Conservation (phyloP, 2,329 filamentous ascomycete genomes). For the Escovopsis sp. region DNA sequence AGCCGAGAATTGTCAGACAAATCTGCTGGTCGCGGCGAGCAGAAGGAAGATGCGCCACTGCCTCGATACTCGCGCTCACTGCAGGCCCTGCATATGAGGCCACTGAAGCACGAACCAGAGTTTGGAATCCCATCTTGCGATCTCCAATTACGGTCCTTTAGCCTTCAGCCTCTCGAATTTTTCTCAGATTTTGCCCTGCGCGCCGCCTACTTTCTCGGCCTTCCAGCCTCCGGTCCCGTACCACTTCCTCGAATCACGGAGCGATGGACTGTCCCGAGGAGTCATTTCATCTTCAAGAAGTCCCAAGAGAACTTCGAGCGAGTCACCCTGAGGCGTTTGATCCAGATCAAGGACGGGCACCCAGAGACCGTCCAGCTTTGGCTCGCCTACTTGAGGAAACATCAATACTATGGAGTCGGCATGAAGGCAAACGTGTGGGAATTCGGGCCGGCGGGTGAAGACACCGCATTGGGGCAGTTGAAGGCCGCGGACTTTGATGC, state of each 20-base stretch:
- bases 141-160: slow-evolving; percentile 86
- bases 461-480: slow-evolving; percentile 9
- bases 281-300: slow-evolving; percentile 93
- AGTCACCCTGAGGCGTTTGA: slow-evolving; percentile 68
- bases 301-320: slow-evolving; percentile 95
- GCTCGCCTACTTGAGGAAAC: slow-evolving; percentile 83
- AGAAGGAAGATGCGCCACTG: background rate
- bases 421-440: slow-evolving; percentile 99
- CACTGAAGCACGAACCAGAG: slow-evolving; percentile 58
- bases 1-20: background rate
- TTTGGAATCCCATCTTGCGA: slow-evolving; percentile 77
- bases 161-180: slow-evolving; percentile 78
- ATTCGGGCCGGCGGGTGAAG: slow-evolving; percentile 49
- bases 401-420: slow-evolving; percentile 89
- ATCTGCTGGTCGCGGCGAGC: background rate
- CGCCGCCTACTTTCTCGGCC: slow-evolving; percentile 82
- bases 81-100: slow-evolving; percentile 74
- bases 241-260: slow-evolving; percentile 77
- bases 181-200: slow-evolving; percentile 90
- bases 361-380: slow-evolving; percentile 80
- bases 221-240: slow-evolving; percentile 73
- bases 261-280: slow-evolving; percentile 83
- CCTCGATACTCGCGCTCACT: slow-evolving; percentile 60
- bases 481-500: slow-evolving; percentile 23
- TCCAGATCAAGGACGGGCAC: slow-evolving; percentile 86